A percentile compares a stretch with the other conserved stretches of the same genome.
Conservation (phyloP, 441 rosid species). For the Lepidium campestre region DNA sequence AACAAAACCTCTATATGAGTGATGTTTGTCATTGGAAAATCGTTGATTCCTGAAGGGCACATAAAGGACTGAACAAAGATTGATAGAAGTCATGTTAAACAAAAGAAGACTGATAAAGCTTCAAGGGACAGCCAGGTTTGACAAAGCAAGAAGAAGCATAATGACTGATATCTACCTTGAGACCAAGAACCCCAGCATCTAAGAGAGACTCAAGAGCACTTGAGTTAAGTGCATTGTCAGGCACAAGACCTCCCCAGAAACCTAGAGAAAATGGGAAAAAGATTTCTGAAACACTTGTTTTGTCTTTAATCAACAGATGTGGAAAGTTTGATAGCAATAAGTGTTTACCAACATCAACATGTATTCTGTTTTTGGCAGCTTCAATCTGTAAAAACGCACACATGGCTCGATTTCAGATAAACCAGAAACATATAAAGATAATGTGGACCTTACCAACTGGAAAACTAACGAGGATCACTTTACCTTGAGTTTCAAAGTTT, state of each 20-base stretch:
- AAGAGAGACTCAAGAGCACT: constrained; percentile 68
- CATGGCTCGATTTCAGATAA: constrained; percentile 5
- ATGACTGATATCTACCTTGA: constrained; percentile 51
- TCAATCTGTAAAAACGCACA: constrained; percentile 36
- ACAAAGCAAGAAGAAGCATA: neutral
- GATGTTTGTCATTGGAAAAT: constrained; percentile 90
- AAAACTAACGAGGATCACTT: neutral
- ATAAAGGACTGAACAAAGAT: constrained; percentile 72
- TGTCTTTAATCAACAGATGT: constrained; percentile 11
- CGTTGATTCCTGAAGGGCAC: constrained; percentile 78
- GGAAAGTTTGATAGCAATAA: constrained; percentile 19
- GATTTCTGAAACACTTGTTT: neutral
- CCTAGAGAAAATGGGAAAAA: constrained; percentile 38
- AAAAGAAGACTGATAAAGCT: neutral
- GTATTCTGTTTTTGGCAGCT: constrained; percentile 70
- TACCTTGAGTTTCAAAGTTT: constrained; percentile 80
- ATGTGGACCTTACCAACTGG: neutral
- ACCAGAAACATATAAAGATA: neutral
- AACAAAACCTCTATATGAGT: constrained; percentile 74
- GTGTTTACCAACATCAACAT: constrained; percentile 81
- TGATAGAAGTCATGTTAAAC: constrained; percentile 18
- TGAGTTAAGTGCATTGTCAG: constrained; percentile 80
- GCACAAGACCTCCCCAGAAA: constrained; percentile 98
- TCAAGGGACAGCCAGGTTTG: neutral
- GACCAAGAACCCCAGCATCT: constrained; percentile 83